phyloP scores from a whole-genome alignment of 2,329 filamentous ascomycete genomes.

The Zarea fungicola region DNA sequence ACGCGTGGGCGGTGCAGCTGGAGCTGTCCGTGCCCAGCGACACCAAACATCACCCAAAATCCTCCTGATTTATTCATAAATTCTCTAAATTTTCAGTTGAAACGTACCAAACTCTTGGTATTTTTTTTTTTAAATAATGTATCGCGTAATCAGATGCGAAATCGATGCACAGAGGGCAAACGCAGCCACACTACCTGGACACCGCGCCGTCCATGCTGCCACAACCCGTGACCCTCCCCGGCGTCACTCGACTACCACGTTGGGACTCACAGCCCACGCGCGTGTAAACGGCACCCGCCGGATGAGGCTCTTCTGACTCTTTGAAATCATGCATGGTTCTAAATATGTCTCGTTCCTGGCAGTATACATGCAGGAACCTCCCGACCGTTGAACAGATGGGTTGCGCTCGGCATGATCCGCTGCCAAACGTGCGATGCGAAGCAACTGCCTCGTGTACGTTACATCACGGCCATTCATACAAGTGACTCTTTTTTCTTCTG shows the following conservation, averaged over 20 bases:
- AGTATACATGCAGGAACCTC: neutral
- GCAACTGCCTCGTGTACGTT: neutral
- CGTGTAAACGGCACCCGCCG: neutral
- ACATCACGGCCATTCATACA: neutral
- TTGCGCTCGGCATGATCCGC: slow-evolving; percentile 9
- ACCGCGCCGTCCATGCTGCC: neutral
- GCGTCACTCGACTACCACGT: slow-evolving; percentile 6
- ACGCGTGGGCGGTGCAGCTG: too few relatives aligned
- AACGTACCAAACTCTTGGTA: too few relatives aligned
- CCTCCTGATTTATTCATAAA: too few relatives aligned
- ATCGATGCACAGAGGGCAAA: too few relatives aligned
- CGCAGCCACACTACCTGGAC: too few relatives aligned
- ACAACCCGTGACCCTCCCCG: slow-evolving; percentile 4
- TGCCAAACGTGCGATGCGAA: neutral
- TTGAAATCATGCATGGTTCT: too few relatives aligned
- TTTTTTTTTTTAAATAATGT: too few relatives aligned
- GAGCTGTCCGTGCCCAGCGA: too few relatives aligned
- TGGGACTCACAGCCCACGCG: neutral
- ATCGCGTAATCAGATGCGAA: too few relatives aligned
- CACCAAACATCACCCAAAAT: too few relatives aligned
- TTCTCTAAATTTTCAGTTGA: too few relatives aligned
- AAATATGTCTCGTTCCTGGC: neutral
- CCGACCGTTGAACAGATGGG: neutral
- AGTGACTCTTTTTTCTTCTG: slow-evolving; percentile 1
- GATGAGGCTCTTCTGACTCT: neutral